Conservation (phyloP, 495 filamentous ascomycete genomes). For the Penicillium malachiteum region DNA sequence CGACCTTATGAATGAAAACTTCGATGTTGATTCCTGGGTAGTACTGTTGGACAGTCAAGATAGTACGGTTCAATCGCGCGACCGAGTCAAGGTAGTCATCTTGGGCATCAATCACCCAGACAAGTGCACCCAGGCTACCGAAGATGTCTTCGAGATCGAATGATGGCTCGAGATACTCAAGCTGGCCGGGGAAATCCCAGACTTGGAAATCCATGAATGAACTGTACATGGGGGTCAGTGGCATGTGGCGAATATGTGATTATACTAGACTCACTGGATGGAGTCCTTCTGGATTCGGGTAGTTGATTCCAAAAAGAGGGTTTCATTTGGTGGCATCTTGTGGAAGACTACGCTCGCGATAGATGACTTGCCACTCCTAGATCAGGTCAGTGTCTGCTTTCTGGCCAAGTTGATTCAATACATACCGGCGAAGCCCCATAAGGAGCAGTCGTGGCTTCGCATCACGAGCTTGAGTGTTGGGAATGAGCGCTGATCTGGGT, state of each 20-base stretch:
- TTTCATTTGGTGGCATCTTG: constrained; percentile 93
- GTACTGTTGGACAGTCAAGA: constrained; percentile 78
- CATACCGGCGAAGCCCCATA: constrained; percentile 92
- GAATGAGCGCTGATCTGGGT: constrained; percentile 27
- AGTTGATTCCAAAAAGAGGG: constrained; percentile 90
- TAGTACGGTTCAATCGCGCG: constrained; percentile 78
- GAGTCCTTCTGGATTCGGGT: constrained; percentile 88
- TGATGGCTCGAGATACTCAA: constrained; percentile 79
- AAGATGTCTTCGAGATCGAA: constrained; percentile 94
- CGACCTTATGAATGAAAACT: constrained; percentile 98
- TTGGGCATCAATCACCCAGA: constrained; percentile 98
- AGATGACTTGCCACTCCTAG: constrained; percentile 93
- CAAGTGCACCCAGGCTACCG: constrained; percentile 85
- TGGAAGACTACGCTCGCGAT: constrained; percentile 98
- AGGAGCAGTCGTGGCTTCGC: constrained; percentile 84
- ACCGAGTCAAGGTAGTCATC: constrained; percentile 94
- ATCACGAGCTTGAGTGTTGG: constrained; percentile 39
- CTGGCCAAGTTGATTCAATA: background rate
- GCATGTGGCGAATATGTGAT: background rate
- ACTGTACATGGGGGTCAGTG: constrained; percentile 38
- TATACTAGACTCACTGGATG: constrained; percentile 66
- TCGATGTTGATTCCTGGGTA: constrained; percentile 94
- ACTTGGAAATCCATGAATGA: constrained; percentile 99
- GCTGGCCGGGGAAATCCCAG: constrained; percentile 93
- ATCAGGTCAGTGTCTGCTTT: constrained; percentile 4